A percentile compares a stretch with the other conserved stretches of the same genome.
phyloP scores from a whole-genome alignment of 306 rosid genomes.

The Fragaria ananassa region DNA sequence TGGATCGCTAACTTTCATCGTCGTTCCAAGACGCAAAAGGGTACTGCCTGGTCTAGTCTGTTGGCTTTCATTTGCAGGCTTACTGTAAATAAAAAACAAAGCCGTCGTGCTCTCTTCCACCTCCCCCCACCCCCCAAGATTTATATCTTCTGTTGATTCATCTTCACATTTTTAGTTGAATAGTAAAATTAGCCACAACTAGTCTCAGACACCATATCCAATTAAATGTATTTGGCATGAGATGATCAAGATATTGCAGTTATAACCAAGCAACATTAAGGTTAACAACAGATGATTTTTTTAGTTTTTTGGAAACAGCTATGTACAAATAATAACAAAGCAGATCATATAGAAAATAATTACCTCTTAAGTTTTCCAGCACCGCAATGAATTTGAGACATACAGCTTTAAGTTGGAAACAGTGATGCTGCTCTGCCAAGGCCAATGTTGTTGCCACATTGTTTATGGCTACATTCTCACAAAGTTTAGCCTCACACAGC shows the following conservation, averaged over 20 bases:
- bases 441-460: constrained; percentile 73
- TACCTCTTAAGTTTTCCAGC: constrained; percentile 71
- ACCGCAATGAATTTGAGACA: constrained; percentile 55
- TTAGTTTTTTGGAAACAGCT: not conserved
- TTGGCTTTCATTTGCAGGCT: not conserved
- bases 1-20: too few species aligned
- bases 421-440: constrained; percentile 75
- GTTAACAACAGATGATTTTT: not conserved
- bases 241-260: constrained; percentile 1
- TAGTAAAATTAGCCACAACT: not conserved
- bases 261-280: not conserved
- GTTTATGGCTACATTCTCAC: constrained; percentile 56
- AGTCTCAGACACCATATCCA: not conserved
- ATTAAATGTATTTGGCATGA: not conserved
- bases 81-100: not conserved
- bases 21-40: too few species aligned
- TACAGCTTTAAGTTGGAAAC: constrained; percentile 53
- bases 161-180: not conserved
- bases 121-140: not conserved
- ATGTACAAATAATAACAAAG: not conserved
- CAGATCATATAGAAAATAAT: not conserved
- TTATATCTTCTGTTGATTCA: not conserved
- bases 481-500: constrained; percentile 59
- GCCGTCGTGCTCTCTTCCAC: not conserved
- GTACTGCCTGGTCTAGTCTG: not conserved